Conservation (phyloP, 1,139 yeast genomes). For the Pichia inconspicua region DNA sequence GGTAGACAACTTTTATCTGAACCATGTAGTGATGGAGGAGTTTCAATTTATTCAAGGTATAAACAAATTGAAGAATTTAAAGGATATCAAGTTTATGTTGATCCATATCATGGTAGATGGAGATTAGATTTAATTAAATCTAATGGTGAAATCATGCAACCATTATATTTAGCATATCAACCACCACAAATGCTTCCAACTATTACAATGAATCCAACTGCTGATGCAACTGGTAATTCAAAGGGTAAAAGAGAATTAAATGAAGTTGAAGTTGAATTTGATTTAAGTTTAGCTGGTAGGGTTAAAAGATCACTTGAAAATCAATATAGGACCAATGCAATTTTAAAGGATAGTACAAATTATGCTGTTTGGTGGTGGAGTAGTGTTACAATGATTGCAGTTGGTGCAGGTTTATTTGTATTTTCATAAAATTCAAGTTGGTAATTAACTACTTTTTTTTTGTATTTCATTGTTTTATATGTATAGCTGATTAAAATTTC, state of each 20-base stretch:
- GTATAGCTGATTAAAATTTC: neutral
- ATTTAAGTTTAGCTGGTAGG: slow-evolving; percentile 25
- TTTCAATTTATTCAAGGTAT: slow-evolving; percentile 64
- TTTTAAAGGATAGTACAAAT: slow-evolving; percentile 37
- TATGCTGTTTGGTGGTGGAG: slow-evolving; percentile 47
- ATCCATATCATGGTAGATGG: slow-evolving; percentile 76
- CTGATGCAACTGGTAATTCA: slow-evolving; percentile 32
- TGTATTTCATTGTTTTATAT: neutral
- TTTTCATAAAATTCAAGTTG: neutral
- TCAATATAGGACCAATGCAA: slow-evolving; percentile 71
- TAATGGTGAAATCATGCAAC: slow-evolving; percentile 80
- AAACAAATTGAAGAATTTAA: slow-evolving; percentile 56
- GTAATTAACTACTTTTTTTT: neutral
- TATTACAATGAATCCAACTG: slow-evolving; percentile 78
- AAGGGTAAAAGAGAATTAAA: slow-evolving; percentile 16
- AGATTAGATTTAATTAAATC: slow-evolving; percentile 66
- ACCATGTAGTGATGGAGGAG: slow-evolving; percentile 60
- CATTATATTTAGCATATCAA: slow-evolving; percentile 80
- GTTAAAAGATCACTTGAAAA: slow-evolving; percentile 73
- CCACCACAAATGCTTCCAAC: slow-evolving; percentile 98
- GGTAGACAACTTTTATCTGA: slow-evolving; percentile 87
- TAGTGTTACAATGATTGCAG: slow-evolving; percentile 33
- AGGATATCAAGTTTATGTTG: slow-evolving; percentile 53
- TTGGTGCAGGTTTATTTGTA: slow-evolving; percentile 30
- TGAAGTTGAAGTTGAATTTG: neutral